A percentile compares a stretch with the other conserved stretches of the same genome.
Evolutionary conservation across 73 alveolate genomes (phyloP).

Genomic region (Tetrahymena borealis): DNA sequence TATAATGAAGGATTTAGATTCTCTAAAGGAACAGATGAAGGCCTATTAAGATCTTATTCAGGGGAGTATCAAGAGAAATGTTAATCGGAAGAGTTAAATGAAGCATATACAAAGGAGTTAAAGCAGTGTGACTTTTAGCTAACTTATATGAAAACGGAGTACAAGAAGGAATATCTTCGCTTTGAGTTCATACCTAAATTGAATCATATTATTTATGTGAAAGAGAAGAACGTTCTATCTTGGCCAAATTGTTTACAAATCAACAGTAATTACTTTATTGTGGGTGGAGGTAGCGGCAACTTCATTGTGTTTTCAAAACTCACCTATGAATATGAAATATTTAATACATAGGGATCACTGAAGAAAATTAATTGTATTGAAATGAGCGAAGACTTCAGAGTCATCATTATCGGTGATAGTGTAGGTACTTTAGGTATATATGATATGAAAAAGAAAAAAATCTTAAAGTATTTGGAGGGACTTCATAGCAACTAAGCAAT

Average conservation of each 20-base stretch:
- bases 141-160: not conserved
- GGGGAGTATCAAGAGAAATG: not conserved
- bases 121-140: not conserved
- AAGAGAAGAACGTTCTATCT: not conserved
- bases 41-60: not conserved
- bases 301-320: not conserved
- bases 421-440: not conserved
- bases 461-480: not conserved
- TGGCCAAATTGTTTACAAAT: not conserved
- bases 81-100: not conserved
- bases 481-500: not conserved
- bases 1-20: not conserved
- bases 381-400: not conserved
- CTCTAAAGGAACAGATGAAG: not conserved
- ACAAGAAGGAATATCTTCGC: not conserved
- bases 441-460: not conserved
- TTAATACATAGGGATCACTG: not conserved
- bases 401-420: not conserved
- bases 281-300: not conserved
- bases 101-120: not conserved
- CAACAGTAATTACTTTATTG: not conserved
- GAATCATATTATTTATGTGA: not conserved
- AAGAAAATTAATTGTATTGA: not conserved
- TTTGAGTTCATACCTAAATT: not conserved
- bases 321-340: not conserved